Percentiles rank a stretch among this genome's conserved stretches.
phyloP scores from a whole-genome alignment of 768 basidiomycete genomes.

The Lentinula guzmanii region DNA sequence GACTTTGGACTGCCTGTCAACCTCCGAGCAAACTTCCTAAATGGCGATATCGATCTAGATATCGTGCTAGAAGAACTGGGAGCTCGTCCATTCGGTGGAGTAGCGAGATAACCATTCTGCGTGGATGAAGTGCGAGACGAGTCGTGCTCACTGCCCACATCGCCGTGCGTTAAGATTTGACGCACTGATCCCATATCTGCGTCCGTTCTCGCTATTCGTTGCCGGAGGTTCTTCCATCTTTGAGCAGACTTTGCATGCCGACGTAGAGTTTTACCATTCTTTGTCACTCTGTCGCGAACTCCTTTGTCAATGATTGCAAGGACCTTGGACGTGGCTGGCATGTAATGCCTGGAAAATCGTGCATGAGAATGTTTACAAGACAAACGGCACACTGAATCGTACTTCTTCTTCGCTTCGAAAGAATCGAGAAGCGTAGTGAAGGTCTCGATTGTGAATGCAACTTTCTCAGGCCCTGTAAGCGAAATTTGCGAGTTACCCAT shows the following conservation, averaged over 20 bases:
- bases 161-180: constrained; percentile 48
- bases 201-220: constrained; percentile 77
- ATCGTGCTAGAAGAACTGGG: constrained; percentile 49
- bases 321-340: constrained; percentile 90
- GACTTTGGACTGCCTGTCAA: constrained; percentile 41
- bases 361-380: constrained; percentile 9
- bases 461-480: constrained; percentile 45
- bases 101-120: constrained; percentile 57
- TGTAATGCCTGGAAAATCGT: constrained; percentile 66
- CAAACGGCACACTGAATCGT: constrained; percentile 17
- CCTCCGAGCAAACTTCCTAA: constrained; percentile 71
- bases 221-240: constrained; percentile 75
- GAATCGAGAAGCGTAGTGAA: constrained; percentile 66
- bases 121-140: constrained; percentile 59
- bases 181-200: constrained; percentile 73
- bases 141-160: constrained; percentile 58
- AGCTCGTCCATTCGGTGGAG: constrained; percentile 49
- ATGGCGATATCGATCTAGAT: constrained; percentile 75
- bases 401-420: constrained; percentile 89
- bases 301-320: constrained; percentile 93
- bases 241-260: constrained; percentile 85
- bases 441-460: constrained; percentile 50
- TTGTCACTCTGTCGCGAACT: constrained; percentile 87
- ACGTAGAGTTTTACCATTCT: constrained; percentile 92
- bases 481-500: constrained; percentile 34